A percentile compares a stretch with the other conserved stretches of the same genome.
Evolutionary conservation across 2,329 filamentous ascomycete genomes (phyloP).

Genomic region (Colletotrichum sp.): DNA sequence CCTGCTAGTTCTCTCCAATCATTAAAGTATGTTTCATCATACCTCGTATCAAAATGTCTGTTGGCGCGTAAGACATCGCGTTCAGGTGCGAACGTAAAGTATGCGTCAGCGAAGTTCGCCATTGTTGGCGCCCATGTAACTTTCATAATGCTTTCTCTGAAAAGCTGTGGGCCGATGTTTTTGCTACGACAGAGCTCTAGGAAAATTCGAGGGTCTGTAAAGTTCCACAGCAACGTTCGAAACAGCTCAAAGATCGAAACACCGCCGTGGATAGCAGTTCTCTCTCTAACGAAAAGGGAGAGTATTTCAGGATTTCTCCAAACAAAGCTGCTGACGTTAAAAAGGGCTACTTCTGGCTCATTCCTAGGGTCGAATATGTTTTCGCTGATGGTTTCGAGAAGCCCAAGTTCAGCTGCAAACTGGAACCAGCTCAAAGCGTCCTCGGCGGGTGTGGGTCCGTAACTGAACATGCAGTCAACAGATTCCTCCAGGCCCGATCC

Average conservation of each 20-base stretch:
- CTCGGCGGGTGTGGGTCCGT: too few relatives aligned
- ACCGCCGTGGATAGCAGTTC: fast-evolving
- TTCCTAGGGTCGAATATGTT: too few relatives aligned
- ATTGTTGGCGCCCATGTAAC: fast-evolving
- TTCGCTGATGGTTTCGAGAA: not conserved
- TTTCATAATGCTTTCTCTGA: not conserved
- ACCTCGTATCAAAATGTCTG: too few relatives aligned
- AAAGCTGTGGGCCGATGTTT: not conserved
- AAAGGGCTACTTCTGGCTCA: too few relatives aligned
- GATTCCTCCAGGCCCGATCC: too few relatives aligned
- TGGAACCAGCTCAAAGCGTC: not conserved
- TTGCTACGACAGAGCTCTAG: not conserved
- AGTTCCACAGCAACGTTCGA: fast-evolving
- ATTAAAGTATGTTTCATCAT: not conserved
- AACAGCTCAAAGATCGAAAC: not conserved
- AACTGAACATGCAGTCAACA: too few relatives aligned
- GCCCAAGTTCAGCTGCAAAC: not conserved
- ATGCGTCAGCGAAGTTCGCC: fast-evolving
- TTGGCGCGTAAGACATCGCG: too few relatives aligned
- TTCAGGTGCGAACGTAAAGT: not conserved
- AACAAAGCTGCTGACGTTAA: too few relatives aligned
- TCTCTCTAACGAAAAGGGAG: not conserved
- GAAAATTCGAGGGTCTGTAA: not conserved
- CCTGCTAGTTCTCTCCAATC: not conserved
- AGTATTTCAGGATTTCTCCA: fast-evolving